Evolutionary conservation across 2,329 filamentous ascomycete species (phyloP).

Genomic region (Cercospora sp.): DNA sequence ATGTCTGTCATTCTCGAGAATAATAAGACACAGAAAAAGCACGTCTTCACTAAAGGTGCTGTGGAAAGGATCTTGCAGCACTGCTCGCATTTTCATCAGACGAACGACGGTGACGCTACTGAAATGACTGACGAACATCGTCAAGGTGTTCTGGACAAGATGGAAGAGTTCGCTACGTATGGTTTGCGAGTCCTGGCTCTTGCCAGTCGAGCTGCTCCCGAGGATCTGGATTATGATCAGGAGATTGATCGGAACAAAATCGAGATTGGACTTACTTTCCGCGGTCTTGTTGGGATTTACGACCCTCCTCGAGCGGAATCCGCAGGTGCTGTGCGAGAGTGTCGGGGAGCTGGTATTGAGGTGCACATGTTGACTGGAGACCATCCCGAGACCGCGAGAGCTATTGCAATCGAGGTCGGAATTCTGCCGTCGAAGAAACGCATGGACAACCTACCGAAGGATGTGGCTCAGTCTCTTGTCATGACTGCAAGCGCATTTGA

Average conservation of each 20-base stretch:
- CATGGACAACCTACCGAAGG: conserved; percentile 63
- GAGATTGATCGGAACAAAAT: conserved; percentile 59
- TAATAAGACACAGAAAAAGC: conserved; percentile 53
- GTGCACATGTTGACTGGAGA: conserved; percentile 86
- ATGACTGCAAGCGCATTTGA: conserved; percentile 64
- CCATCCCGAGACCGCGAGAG: conserved; percentile 73
- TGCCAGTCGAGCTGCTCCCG: conserved; percentile 59
- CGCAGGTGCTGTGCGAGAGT: conserved; percentile 67
- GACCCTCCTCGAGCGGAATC: conserved; percentile 78
- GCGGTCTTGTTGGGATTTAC: conserved; percentile 60
- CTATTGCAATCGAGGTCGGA: conserved; percentile 77
- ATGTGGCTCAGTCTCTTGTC: conserved; percentile 54
- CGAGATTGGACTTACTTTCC: conserved; percentile 60
- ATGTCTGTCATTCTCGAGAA: conserved; percentile 68
- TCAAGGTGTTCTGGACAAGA: conserved; percentile 62
- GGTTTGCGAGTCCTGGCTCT: conserved; percentile 62
- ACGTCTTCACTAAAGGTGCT: conserved; percentile 65
- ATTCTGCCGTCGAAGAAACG: conserved; percentile 64
- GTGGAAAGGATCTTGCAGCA: conserved; percentile 68
- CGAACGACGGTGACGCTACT: conserved; percentile 37
- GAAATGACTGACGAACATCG: conserved; percentile 58
- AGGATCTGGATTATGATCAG: conserved; percentile 45
- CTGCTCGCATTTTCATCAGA: conserved; percentile 48
- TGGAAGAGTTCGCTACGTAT: conserved; percentile 65
- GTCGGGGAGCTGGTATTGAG: conserved; percentile 70